These are phyloP conservation scores for Teratosphaeria destructans DNA, from an alignment of 2,329 filamentous ascomycete genomes.

Conservation along the genomic window DNA sequence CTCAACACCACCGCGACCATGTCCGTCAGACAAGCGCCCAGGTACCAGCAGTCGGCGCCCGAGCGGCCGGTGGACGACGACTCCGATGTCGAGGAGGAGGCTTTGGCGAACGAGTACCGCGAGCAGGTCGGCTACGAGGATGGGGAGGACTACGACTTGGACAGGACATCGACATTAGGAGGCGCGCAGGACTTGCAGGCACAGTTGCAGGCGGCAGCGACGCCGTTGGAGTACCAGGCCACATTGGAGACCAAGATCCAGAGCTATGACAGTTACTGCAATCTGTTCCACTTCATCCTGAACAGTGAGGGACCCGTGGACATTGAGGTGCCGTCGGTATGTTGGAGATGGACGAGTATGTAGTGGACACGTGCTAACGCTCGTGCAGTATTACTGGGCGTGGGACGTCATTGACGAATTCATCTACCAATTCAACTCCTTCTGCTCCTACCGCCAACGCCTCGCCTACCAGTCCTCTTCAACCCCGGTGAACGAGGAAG, in stretches of 20 bases:
- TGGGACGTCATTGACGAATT: slow-evolving; percentile 99
- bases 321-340: slow-evolving; percentile 87
- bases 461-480: slow-evolving; percentile 56
- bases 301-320: slow-evolving; percentile 99
- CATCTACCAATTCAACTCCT: slow-evolving; percentile 99
- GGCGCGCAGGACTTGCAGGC: slow-evolving; percentile 88
- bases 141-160: slow-evolving; percentile 54
- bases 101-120: slow-evolving; percentile 87
- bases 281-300: slow-evolving; percentile 96
- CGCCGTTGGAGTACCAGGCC: slow-evolving; percentile 91
- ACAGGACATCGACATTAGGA: slow-evolving; percentile 55
- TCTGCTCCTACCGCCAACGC: slow-evolving; percentile 91
- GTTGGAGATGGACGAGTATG: slow-evolving; percentile 27
- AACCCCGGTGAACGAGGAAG: slow-evolving; percentile 70
- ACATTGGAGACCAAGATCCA: slow-evolving; percentile 94
- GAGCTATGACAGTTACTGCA: slow-evolving; percentile 99
- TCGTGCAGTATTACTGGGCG: slow-evolving; percentile 87
- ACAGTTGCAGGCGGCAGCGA: slow-evolving; percentile 80
- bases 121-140: slow-evolving; percentile 94
- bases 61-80: slow-evolving; percentile 47
- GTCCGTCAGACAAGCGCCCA: slow-evolving; percentile 29
- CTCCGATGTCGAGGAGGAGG: slow-evolving; percentile 87
- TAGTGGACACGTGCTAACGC: not conserved
- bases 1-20: slow-evolving; percentile 15
- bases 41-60: slow-evolving; percentile 32